Evolutionary conservation across 176 grass and related monocot species (phyloP).

Genomic region (Avena atlantica): DNA sequence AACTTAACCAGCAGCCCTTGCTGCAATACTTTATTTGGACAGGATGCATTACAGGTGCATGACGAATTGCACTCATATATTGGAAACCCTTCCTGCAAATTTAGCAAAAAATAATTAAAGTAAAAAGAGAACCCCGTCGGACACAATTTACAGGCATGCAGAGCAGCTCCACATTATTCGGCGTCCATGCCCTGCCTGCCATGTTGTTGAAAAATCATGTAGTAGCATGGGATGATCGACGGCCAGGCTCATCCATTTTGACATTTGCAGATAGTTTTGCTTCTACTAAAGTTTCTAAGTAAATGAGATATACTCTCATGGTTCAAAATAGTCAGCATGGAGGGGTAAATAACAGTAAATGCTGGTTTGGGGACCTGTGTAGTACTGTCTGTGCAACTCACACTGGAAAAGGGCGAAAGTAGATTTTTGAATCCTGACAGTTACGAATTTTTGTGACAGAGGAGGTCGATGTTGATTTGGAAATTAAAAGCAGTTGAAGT

Average conservation of each 20-base stretch:
- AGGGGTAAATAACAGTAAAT: not conserved
- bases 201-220: too few relatives aligned
- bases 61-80: conserved; percentile 90
- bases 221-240: too few relatives aligned
- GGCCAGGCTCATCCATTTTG: conserved; percentile 12
- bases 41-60: conserved; percentile 73
- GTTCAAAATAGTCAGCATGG: not conserved
- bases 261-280: conserved; percentile 4
- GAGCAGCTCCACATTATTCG: conserved; percentile 20
- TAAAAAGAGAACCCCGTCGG: not conserved
- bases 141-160: conserved; percentile 1
- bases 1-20: conserved; percentile 82
- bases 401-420: not conserved
- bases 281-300: not conserved
- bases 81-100: conserved; percentile 80
- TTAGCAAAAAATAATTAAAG: not conserved
- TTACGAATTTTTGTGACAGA: not conserved
- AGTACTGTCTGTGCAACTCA: not conserved
- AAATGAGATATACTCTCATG: conserved; percentile 1
- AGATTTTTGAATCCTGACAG: not conserved
- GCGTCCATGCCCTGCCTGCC: not conserved
- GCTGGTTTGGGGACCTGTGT: not conserved
- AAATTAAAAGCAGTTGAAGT: conserved; percentile 3
- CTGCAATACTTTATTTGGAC: conserved; percentile 95
- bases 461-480: conserved; percentile 23